Conservation (phyloP, 352 stramenopile species). For the Globisporangium nunn region DNA sequence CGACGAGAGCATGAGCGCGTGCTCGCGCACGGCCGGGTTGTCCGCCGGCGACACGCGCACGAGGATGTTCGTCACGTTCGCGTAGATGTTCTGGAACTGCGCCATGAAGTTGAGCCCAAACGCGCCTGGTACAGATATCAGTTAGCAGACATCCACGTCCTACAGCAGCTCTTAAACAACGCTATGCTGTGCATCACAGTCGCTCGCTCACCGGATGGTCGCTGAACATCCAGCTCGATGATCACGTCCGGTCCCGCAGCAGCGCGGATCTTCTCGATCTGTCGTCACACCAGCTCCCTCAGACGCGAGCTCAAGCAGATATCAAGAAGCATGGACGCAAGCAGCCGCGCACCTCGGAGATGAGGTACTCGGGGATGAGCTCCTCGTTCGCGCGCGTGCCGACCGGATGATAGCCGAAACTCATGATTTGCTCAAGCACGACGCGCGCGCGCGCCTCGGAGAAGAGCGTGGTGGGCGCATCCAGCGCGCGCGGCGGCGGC, state of each 20-base stretch:
- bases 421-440: slow-evolving; percentile 61
- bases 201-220: slow-evolving; percentile 29
- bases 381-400: slow-evolving; percentile 61
- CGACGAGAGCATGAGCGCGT: slow-evolving; percentile 67
- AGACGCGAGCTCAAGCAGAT: too few relatives aligned
- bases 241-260: slow-evolving; percentile 23
- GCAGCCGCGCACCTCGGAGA: slow-evolving; percentile 29
- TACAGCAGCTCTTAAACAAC: too few relatives aligned
- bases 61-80: slow-evolving; percentile 79
- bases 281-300: neutral
- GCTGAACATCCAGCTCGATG: slow-evolving; percentile 59
- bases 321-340: neutral
- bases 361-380: slow-evolving; percentile 45
- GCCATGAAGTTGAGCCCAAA: slow-evolving; percentile 75
- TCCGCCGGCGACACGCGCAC: slow-evolving; percentile 40
- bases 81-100: slow-evolving; percentile 83
- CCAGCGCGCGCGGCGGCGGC: slow-evolving; percentile 26
- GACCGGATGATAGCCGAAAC: slow-evolving; percentile 62
- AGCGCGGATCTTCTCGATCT: slow-evolving; percentile 51
- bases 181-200: too few relatives aligned
- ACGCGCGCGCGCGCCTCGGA: slow-evolving; percentile 49
- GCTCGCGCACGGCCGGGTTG: slow-evolving; percentile 22
- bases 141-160: too few relatives aligned
- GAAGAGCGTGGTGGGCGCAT: slow-evolving; percentile 33
- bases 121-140: slow-evolving; percentile 18